Conservation (phyloP, 1,284 basidiomycete genomes). For the Golubevia pallescens region DNA sequence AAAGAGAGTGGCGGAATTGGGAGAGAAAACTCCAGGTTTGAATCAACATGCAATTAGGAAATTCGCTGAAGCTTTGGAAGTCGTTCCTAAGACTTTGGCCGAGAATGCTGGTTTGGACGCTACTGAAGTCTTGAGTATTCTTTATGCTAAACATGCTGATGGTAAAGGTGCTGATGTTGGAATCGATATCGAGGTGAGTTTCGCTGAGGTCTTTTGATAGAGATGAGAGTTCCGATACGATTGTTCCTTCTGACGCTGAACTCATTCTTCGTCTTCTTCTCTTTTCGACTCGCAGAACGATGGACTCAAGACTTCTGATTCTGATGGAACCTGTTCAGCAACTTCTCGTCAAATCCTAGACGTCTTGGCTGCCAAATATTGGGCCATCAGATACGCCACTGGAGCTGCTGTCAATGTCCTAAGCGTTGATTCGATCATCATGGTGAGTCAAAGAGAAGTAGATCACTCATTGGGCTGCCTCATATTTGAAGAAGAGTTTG, state of each 20-base stretch:
- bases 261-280: too few species aligned
- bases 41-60: constrained; percentile 92
- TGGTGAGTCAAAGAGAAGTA: constrained; percentile 67
- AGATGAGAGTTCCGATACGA: too few species aligned
- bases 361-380: constrained; percentile 83
- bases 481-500: too few species aligned
- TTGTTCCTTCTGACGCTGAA: too few species aligned
- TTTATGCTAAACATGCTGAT: constrained; percentile 86
- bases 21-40: constrained; percentile 85
- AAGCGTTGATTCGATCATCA: constrained; percentile 96
- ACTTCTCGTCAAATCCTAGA: constrained; percentile 67
- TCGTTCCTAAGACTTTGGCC: constrained; percentile 88
- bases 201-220: too few species aligned
- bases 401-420: constrained; percentile 93
- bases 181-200: constrained; percentile 88
- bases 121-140: constrained; percentile 84
- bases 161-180: constrained; percentile 72
- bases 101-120: constrained; percentile 96
- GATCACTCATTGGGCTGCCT: too few species aligned
- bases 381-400: constrained; percentile 86
- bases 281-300: constrained; percentile 20
- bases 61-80: constrained; percentile 88
- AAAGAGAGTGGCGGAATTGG: constrained; percentile 81
- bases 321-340: constrained; percentile 63
- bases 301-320: constrained; percentile 2